Evolutionary conservation across 768 basidiomycete species (phyloP).

Genomic region (Trametes sanguinea): DNA sequence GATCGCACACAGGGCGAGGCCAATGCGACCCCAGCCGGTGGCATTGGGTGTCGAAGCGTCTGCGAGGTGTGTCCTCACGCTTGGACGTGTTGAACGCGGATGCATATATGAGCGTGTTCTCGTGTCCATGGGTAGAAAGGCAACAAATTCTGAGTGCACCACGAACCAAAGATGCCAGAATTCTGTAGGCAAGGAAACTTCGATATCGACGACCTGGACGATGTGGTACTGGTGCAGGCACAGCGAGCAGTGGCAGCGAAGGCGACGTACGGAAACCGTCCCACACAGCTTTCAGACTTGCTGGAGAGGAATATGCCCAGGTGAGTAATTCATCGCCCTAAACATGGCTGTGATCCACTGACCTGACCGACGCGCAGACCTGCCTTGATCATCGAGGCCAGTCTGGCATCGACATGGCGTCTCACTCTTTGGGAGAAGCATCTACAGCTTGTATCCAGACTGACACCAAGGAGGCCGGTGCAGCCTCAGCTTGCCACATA

Average conservation of each 20-base stretch:
- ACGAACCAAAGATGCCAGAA: not conserved
- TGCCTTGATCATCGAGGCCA: too few species aligned
- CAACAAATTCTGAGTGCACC: not conserved
- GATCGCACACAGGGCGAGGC: not conserved
- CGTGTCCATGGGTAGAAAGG: not conserved
- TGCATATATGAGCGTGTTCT: not conserved
- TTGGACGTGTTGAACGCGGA: not conserved
- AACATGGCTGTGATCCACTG: too few species aligned
- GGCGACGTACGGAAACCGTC: not conserved
- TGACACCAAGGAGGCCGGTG: too few species aligned
- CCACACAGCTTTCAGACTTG: too few species aligned
- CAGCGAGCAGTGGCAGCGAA: not conserved
- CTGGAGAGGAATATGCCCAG: too few species aligned
- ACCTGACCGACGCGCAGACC: too few species aligned
- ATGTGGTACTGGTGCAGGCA: constrained; percentile 2
- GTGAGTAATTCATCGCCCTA: too few species aligned
- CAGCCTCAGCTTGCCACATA: too few species aligned
- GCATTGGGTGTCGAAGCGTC: not conserved
- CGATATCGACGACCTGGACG: not conserved
- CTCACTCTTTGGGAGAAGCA: too few species aligned
- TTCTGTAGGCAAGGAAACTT: not conserved
- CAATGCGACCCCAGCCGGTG: not conserved
- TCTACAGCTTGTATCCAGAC: too few species aligned
- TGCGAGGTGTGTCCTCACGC: not conserved
- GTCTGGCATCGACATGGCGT: too few species aligned